phyloP scores from a whole-genome alignment of 1,284 basidiomycete species.

The Trichosporon faecale region DNA sequence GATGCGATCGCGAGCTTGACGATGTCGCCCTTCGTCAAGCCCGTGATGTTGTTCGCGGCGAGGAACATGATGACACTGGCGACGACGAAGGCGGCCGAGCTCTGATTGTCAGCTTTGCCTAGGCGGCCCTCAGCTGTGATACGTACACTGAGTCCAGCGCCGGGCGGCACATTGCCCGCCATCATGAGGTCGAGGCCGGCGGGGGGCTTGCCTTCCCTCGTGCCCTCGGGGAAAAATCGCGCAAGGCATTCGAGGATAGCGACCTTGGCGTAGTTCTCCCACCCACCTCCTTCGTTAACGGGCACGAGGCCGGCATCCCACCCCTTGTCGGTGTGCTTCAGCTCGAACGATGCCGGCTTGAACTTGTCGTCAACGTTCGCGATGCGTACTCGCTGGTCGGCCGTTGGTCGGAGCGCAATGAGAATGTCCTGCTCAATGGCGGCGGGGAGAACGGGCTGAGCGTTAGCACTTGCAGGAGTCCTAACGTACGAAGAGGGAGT shows the following conservation, averaged over 20 bases:
- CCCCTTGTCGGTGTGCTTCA: conserved; percentile 56
- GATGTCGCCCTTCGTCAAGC: conserved; percentile 65
- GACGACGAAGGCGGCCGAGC: conserved; percentile 73
- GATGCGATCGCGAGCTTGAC: conserved; percentile 73
- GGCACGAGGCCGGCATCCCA: conserved; percentile 68
- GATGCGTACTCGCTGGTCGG: conserved; percentile 42
- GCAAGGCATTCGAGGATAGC: conserved; percentile 34
- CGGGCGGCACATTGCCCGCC: conserved; percentile 73
- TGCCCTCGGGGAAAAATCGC: conserved; percentile 27
- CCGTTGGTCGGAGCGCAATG: conserved; percentile 63
- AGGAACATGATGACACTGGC: conserved; percentile 74
- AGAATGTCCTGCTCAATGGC: conserved; percentile 82
- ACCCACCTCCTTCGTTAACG: conserved; percentile 64
- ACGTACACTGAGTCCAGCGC: conserved; percentile 76
- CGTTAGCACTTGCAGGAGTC: conserved; percentile 52
- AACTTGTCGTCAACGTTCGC: conserved; percentile 60
- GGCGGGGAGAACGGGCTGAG: conserved; percentile 64
- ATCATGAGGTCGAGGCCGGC: conserved; percentile 70
- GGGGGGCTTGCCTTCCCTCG: conserved; percentile 57
- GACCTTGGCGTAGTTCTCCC: conserved; percentile 84
- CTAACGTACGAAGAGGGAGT: conserved; percentile 52
- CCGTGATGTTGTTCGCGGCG: conserved; percentile 62
- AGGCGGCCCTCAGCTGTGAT: neutral
- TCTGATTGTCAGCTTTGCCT: conserved; percentile 25
- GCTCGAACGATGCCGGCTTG: conserved; percentile 60